These are phyloP conservation scores for Geranium rotundifolium DNA, from an alignment of 345 rosid genomes.

Conservation along the genomic window DNA sequence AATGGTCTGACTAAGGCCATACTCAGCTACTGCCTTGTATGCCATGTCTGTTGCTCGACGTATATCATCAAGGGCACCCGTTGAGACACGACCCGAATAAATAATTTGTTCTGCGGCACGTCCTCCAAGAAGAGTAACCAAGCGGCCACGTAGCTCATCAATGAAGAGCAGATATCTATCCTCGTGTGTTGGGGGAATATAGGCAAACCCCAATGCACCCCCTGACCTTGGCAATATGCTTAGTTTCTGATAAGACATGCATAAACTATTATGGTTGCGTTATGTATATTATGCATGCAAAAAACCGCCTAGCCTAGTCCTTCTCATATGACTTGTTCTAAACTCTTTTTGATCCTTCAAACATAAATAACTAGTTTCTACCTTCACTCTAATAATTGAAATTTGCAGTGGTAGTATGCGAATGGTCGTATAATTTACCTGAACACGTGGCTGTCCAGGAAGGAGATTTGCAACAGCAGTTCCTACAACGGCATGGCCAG, in stretches of 20 bases:
- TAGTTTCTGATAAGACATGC: conserved; percentile 46
- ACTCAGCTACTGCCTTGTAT: conserved; percentile 93
- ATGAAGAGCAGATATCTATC: conserved; percentile 88
- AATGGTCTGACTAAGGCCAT: conserved; percentile 77
- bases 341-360: not conserved
- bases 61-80: conserved; percentile 95
- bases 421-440: conserved; percentile 32
- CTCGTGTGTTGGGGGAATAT: conserved; percentile 68
- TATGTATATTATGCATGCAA: not conserved
- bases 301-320: not conserved
- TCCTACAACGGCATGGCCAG: conserved; percentile 97
- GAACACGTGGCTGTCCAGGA: conserved; percentile 79
- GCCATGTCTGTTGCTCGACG: conserved; percentile 93
- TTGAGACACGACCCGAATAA: conserved; percentile 82
- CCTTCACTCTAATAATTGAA: too few species aligned
- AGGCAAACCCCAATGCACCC: conserved; percentile 91
- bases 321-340: not conserved
- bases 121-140: conserved; percentile 96
- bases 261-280: not conserved
- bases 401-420: not conserved
- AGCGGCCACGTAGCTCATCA: conserved; percentile 85
- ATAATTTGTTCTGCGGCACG: conserved; percentile 96
- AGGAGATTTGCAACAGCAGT: conserved; percentile 89
- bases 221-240: conserved; percentile 98
- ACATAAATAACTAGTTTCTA: not conserved